A percentile compares a stretch with the other conserved stretches of the same genome.
These are phyloP conservation scores for Colletotrichum brevisporum DNA, from an alignment of 2,329 filamentous ascomycete genomes.

Conservation along the genomic window DNA sequence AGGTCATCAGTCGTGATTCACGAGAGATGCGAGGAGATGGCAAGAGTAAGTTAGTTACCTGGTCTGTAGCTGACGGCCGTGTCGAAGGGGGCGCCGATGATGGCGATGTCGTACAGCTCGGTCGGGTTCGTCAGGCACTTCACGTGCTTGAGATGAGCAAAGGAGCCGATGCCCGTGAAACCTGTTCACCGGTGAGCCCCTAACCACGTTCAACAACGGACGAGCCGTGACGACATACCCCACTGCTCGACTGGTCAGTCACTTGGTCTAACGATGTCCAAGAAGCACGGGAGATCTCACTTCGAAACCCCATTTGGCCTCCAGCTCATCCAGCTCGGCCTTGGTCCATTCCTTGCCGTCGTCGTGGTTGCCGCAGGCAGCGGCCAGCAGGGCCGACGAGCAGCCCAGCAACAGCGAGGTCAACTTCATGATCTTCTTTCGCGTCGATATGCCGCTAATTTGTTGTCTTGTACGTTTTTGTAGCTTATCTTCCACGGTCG, in stretches of 20 bases:
- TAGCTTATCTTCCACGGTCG: neutral
- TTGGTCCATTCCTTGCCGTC: conserved; percentile 62
- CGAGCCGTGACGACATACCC: conserved; percentile 31
- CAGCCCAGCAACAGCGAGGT: conserved; percentile 37
- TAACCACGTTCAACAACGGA: neutral
- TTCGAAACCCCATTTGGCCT: conserved; percentile 71
- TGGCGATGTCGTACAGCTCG: conserved; percentile 77
- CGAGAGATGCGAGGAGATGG: neutral
- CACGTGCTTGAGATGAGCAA: conserved; percentile 78
- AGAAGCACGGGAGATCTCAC: conserved; percentile 49
- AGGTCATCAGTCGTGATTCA: neutral
- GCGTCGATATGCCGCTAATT: neutral
- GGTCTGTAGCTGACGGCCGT: conserved; percentile 80
- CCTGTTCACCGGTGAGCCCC: conserved; percentile 60
- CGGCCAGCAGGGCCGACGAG: conserved; percentile 45
- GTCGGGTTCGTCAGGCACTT: conserved; percentile 78
- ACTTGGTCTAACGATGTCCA: neutral
- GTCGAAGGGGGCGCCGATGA: conserved; percentile 82
- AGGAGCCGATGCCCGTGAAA: conserved; percentile 82
- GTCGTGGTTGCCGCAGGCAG: conserved; percentile 51
- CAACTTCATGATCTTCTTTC: conserved; percentile 26
- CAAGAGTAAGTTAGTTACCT: conserved; percentile 59
- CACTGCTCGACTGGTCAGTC: conserved; percentile 30
- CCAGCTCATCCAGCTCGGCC: conserved; percentile 66
- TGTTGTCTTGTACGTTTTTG: neutral